These are phyloP conservation scores for carrot (Daucus carota) DNA, from an alignment of 129 eudicot genomes.

Conservation along the genomic window DH1_v3.0 NC_030384.2:44676501-44677000, in stretches of 20 bases:
- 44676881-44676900: no score
- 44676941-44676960: neutral
- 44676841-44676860: neutral
- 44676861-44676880: no score
- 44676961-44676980: neutral
- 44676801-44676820: neutral
- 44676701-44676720: neutral
- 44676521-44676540: neutral
- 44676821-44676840: neutral
- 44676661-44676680: neutral
- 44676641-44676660: neutral
- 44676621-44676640: neutral
- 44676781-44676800: neutral
- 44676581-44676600: neutral
- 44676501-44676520: neutral
- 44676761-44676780: neutral
- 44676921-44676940: no score
- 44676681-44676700: neutral
- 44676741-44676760: neutral
- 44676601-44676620: no score
- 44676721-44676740: neutral
- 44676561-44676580: neutral
- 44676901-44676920: no score
- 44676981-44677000: neutral
- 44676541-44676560: neutral